Evolutionary conservation across 805 yeast species (phyloP), one percentile per base, ranked within the genome.

Genomic region (Yarrowia sp.): DNA sequence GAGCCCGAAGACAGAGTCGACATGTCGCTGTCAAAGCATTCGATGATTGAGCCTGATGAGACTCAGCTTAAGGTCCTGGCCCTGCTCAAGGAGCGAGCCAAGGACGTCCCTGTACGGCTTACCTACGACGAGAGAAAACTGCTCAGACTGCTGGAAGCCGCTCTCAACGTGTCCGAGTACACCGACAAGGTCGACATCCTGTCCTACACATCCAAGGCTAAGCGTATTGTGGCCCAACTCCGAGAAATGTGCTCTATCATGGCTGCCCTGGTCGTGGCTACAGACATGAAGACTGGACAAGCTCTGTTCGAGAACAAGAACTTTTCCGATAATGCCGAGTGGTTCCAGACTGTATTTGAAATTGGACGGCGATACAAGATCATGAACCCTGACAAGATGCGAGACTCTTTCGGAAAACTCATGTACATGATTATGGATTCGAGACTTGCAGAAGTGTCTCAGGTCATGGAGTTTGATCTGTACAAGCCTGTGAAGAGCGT

Each of bases 351-450:
- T 44, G 78, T 89, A 8, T 89, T 89, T 73, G 95, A 89, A 75
- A 84, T 89, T 67, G 95, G 95, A 24, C 79, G 95, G 70, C 80
- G 95, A 48, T 89, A 89, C 76, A 89, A 89, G 72, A 85, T 89
- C 70, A 86, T 89, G 92, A 89, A 89, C 71, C 96, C 96, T 0
- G 92, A 89, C 69, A 81, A 84, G 70, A 86, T 89, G 89, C 81
- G 92, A 67, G 89, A 86, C 70, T 85, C 85, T 4, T 89, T 85
- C 73, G 96, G 96, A 51, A 88, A 89, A 70, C 77, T 89, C 65
- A 86, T 89, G 76, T 89, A 89, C 74, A 89, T 89, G 89, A 85
- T 88, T 38, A 89, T 89, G 95, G 96, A 89, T 74, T 89, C 95
- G 2, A 77, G 89, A 52, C 75, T 87, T 30, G 88, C 91, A 0